Conservation (phyloP, 305 asterid species). For the Fraxinus velutina region DNA sequence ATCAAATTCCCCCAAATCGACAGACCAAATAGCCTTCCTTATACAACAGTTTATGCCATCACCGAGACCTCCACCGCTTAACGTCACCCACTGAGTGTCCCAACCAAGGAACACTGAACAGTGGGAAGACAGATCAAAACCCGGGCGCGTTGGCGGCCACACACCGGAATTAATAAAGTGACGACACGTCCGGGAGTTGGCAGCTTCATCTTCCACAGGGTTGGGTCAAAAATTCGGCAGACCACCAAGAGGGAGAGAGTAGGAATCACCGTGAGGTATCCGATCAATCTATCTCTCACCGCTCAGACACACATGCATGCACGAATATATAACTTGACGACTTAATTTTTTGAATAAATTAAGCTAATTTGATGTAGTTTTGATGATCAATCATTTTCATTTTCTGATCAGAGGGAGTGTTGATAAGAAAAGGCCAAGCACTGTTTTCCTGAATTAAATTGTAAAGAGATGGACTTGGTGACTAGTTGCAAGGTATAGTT, state of each 20-base stretch:
- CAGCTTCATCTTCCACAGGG: constrained; percentile 42
- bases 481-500: constrained; percentile 72
- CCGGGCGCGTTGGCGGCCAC: constrained; percentile 58
- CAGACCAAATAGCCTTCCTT: neutral
- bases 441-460: constrained; percentile 2
- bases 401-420: constrained; percentile 31
- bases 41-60: neutral
- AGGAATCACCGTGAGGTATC: constrained; percentile 22
- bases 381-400: constrained; percentile 10
- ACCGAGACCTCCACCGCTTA: neutral
- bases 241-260: constrained; percentile 20
- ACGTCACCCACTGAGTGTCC: neutral
- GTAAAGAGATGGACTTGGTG: constrained; percentile 68
- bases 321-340: constrained; percentile 4
- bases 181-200: constrained; percentile 62
- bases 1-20: neutral
- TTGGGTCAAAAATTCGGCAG: constrained; percentile 29
- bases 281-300: constrained; percentile 27
- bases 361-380: constrained; percentile 26
- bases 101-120: neutral
- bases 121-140: constrained; percentile 31
- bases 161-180: constrained; percentile 58
- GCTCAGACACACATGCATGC: constrained; percentile 11
- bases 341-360: constrained; percentile 13
- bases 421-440: constrained; percentile 22